Evolutionary conservation across 805 yeast genomes (phyloP), one percentile per base, ranked within the genome.

Genomic region (Ogataea corticis): DNA sequence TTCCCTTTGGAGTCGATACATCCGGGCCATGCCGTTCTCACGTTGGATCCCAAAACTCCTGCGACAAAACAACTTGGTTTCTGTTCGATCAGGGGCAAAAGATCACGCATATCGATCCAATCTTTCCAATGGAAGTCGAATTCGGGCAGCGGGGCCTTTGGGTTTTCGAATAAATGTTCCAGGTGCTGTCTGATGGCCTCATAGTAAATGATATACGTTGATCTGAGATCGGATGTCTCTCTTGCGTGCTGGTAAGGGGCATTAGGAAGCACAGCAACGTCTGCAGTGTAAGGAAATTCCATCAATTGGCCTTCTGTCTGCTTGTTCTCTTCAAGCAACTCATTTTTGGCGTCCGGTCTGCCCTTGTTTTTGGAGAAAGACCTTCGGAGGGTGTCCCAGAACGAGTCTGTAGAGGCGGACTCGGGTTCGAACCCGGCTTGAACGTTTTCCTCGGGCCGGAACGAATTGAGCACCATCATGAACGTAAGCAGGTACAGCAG

Each of bases 111-210:
- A 46, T 77, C 81, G 3, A 70, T 68, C 75, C 82, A 78, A 56
- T 79, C 83, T 45, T 67, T 68, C 83, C 83, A 79, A 51, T 77
- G 77, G 61, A 79, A 78, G 15, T 59, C 66, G 36, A 68, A 61
- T 14, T 59, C 66, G 0, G 73, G 68, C 2, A 72, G 71, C 6
- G 50, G 44, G n/a, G 52, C 50, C 50, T 61, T 44, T 38, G 70
- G 48, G 32, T 56, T 42, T 17, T 51, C 14, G 49, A 58, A 47
- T 51, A 55, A 41, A 44, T 49, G 58, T 50, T 43, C 48, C 45
- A 50, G 58, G 40, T 63, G 68, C 32, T 59, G 56, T 32, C 62
- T 58, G 28, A 70, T 56, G 1, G 64, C 59, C 44, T 67, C 70
- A 13, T 62, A 52, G 40, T 69, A 69, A 4, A 70, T 52, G 1